Evolutionary conservation across 768 basidiomycete species (phyloP).

Genomic region (Leccinum ochraceum): DNA sequence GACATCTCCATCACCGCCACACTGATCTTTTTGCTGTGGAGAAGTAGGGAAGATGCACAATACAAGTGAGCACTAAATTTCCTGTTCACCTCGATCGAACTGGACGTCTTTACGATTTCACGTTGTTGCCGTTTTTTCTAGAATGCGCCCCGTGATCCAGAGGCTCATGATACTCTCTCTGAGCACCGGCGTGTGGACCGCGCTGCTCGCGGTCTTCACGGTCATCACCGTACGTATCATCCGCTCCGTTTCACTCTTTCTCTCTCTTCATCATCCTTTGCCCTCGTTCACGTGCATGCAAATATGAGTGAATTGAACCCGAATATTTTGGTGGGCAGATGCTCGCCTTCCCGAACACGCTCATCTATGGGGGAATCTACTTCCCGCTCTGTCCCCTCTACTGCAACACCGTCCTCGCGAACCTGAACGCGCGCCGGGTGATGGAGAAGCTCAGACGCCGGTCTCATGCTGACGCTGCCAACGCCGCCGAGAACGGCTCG

Average conservation of each 20-base stretch:
- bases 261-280: neutral
- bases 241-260: neutral
- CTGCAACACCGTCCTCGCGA: conserved; percentile 34
- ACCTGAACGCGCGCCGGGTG: conserved; percentile 30
- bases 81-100: neutral
- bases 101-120: neutral
- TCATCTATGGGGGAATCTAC: conserved; percentile 24
- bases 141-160: conserved; percentile 22
- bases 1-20: conserved; percentile 19
- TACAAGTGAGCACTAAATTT: conserved; percentile 4
- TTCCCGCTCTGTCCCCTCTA: conserved; percentile 34
- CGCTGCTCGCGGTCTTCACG: conserved; percentile 14
- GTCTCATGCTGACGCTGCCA: neutral
- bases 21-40: conserved; percentile 14
- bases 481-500: conserved; percentile 3
- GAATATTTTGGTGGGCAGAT: conserved; percentile 6
- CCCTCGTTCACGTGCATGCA: neutral
- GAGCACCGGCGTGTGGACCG: conserved; percentile 20
- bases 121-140: neutral
- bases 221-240: conserved; percentile 14
- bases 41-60: conserved; percentile 18
- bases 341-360: conserved; percentile 13
- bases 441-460: conserved; percentile 15
- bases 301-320: neutral
- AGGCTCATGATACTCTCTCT: conserved; percentile 17